Evolutionary conservation across 2,329 filamentous ascomycete species (phyloP).

Genomic region (Blastomyces silverae): DNA sequence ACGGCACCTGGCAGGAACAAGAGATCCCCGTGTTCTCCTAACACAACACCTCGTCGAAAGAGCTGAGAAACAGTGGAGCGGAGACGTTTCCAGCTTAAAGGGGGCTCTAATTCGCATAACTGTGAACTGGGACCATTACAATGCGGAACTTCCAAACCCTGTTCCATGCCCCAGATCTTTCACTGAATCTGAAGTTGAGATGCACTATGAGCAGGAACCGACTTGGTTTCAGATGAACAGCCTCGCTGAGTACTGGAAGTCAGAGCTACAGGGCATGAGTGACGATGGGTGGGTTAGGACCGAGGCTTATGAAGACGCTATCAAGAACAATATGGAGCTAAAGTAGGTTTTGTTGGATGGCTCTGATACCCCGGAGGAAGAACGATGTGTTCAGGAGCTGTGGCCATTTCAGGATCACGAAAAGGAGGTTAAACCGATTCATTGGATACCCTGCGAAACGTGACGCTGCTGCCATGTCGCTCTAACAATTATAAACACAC

Average conservation of each 20-base stretch:
- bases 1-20: constrained; percentile 23
- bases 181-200: constrained; percentile 17
- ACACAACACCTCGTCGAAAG: constrained; percentile 25
- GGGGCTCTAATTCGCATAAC: constrained; percentile 23
- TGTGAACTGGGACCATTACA: constrained; percentile 17
- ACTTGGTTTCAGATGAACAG: constrained; percentile 25
- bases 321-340: constrained; percentile 15
- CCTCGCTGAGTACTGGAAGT: constrained; percentile 22
- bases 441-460: neutral
- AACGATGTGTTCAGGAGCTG: constrained; percentile 12
- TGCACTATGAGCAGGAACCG: constrained; percentile 21
- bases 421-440: constrained; percentile 6
- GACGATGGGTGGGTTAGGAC: constrained; percentile 16
- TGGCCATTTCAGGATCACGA: constrained; percentile 20
- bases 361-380: constrained; percentile 15
- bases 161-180: constrained; percentile 21
- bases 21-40: constrained; percentile 19
- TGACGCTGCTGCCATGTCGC: neutral
- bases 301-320: constrained; percentile 14
- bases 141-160: constrained; percentile 10
- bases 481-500: neutral
- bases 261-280: constrained; percentile 1
- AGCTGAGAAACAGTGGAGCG: constrained; percentile 25
- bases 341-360: constrained; percentile 15
- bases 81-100: constrained; percentile 23